These are phyloP conservation scores for Akanthomyces dipterigenus DNA, from an alignment of 2,329 filamentous ascomycete genomes.

Conservation along the genomic window DNA sequence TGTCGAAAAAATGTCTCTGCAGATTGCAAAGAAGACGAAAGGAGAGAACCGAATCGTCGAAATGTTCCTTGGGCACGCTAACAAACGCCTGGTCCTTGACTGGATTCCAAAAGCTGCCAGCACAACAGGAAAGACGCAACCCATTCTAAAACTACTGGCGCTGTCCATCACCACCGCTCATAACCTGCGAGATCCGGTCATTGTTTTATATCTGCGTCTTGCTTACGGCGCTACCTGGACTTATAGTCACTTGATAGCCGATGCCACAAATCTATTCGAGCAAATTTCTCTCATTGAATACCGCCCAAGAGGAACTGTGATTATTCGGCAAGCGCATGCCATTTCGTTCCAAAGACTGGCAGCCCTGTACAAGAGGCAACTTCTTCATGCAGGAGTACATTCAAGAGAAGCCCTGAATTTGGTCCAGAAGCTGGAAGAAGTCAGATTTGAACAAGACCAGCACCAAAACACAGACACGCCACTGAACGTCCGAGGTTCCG, in stretches of 20 bases:
- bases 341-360: constrained; percentile 35
- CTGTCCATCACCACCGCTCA: constrained; percentile 27
- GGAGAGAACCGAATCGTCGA: constrained; percentile 26
- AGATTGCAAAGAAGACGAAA: constrained; percentile 19
- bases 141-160: constrained; percentile 25
- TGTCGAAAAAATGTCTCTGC: constrained; percentile 25
- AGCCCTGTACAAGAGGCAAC: constrained; percentile 29
- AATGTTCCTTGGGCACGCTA: constrained; percentile 29
- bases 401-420: constrained; percentile 24
- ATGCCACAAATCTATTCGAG: constrained; percentile 29
- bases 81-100: constrained; percentile 27
- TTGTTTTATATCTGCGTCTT: constrained; percentile 31
- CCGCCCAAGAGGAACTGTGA: constrained; percentile 32
- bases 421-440: constrained; percentile 28
- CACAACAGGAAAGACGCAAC: constrained; percentile 25
- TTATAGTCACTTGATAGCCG: constrained; percentile 28
- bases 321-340: constrained; percentile 32
- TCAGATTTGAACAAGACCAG: constrained; percentile 29
- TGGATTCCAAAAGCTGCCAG: constrained; percentile 36
- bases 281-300: constrained; percentile 31
- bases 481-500: constrained; percentile 32
- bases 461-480: constrained; percentile 35
- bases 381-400: constrained; percentile 22
- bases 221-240: constrained; percentile 29
- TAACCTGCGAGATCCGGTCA: constrained; percentile 28